These are phyloP conservation scores for Panaeolus cyanescens DNA, from an alignment of 768 basidiomycete species.

Conservation along the genomic window DNA sequence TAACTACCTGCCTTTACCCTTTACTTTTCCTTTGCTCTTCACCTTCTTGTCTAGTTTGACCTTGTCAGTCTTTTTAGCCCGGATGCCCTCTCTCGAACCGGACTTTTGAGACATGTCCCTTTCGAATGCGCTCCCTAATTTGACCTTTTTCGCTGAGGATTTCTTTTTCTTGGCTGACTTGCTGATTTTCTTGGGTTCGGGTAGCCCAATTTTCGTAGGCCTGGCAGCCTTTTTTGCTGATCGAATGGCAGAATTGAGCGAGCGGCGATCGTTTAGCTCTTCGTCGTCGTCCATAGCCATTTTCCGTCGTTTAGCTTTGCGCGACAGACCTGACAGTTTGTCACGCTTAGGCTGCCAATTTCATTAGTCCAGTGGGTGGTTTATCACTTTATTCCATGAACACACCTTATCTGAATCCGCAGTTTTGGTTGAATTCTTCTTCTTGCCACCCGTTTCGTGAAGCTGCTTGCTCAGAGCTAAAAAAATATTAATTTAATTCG, in stretches of 20 bases:
- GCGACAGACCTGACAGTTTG: constrained; percentile 81
- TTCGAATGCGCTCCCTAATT: constrained; percentile 49
- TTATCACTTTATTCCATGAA: no score
- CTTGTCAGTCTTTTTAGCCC: constrained; percentile 63
- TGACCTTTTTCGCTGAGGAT: constrained; percentile 33
- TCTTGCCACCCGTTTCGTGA: constrained; percentile 60
- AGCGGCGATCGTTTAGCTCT: constrained; percentile 52
- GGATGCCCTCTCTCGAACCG: constrained; percentile 54
- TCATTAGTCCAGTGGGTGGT: no score
- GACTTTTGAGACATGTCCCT: constrained; percentile 55
- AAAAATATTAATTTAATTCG: neutral
- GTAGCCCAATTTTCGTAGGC: constrained; percentile 74
- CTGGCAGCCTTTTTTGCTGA: constrained; percentile 80
- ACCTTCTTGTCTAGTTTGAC: constrained; percentile 52
- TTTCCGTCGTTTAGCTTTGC: constrained; percentile 86
- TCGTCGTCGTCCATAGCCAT: constrained; percentile 82
- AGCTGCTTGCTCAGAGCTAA: constrained; percentile 76
- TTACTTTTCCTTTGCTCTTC: constrained; percentile 20
- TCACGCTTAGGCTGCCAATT: constrained; percentile 67
- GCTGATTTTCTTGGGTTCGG: constrained; percentile 30
- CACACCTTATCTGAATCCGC: constrained; percentile 44
- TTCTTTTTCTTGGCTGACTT: constrained; percentile 34
- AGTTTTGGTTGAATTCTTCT: constrained; percentile 35
- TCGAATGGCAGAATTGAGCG: constrained; percentile 76
- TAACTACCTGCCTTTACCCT: constrained; percentile 4